Evolutionary conservation across 176 grass and related monocot species (phyloP).

Genomic region (Leersia perrieri): DNA sequence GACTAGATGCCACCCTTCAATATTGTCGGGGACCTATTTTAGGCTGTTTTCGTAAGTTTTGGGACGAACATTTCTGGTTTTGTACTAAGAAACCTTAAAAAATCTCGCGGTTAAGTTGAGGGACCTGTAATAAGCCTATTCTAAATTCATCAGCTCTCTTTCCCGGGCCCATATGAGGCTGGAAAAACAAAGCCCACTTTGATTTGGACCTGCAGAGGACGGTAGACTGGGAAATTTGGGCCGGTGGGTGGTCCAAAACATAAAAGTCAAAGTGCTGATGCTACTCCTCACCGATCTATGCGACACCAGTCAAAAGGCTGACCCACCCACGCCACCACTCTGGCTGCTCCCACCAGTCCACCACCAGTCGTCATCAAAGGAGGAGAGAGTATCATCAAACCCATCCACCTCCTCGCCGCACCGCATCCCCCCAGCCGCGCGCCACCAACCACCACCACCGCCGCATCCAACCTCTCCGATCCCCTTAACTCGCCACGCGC

Average conservation of each 20-base stretch:
- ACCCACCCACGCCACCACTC: slow-evolving; percentile 17
- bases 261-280: slow-evolving; percentile 41
- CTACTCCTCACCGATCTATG: slow-evolving; percentile 27
- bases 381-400: not conserved
- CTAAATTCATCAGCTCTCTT: too few species aligned
- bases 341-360: not conserved
- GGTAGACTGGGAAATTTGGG: not conserved
- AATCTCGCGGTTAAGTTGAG: too few species aligned
- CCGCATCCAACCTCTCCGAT: not conserved
- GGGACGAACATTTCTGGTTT: too few species aligned
- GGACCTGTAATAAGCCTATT: too few species aligned
- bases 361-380: not conserved
- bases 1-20: too few species aligned
- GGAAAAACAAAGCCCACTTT: not conserved
- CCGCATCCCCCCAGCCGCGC: slow-evolving; percentile 12
- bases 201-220: too few species aligned
- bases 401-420: not conserved
- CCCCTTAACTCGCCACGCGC: not conserved
- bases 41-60: too few species aligned
- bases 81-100: too few species aligned
- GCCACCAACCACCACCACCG: not conserved
- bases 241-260: slow-evolving; percentile 17
- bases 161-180: too few species aligned
- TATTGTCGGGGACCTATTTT: too few species aligned
- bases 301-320: slow-evolving; percentile 32